phyloP scores from a whole-genome alignment of 495 filamentous ascomycete species.

The Aspergillus campestris region DNA sequence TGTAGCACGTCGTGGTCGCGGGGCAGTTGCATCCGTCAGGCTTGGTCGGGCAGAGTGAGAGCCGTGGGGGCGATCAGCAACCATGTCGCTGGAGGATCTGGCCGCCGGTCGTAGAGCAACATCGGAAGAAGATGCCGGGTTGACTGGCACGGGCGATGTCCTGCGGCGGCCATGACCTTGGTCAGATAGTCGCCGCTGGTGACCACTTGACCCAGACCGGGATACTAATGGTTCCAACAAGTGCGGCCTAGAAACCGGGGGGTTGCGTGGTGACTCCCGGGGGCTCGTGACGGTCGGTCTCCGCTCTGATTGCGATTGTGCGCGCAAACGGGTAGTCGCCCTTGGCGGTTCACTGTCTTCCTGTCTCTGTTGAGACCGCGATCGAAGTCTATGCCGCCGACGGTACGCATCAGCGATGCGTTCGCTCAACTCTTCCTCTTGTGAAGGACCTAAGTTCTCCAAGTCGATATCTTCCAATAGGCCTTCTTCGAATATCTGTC shows the following conservation, averaged over 20 bases:
- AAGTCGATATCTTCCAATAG: slow-evolving; percentile 78
- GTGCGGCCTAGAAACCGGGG: slow-evolving; percentile 48
- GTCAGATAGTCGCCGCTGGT: slow-evolving; percentile 46
- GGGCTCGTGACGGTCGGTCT: slow-evolving; percentile 8
- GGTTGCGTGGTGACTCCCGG: slow-evolving; percentile 27
- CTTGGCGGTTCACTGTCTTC: slow-evolving; percentile 18
- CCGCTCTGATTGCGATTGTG: slow-evolving; percentile 29
- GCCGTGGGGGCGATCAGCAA: slow-evolving; percentile 25
- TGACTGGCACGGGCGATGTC: slow-evolving; percentile 27
- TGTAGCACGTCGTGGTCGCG: slow-evolving; percentile 27
- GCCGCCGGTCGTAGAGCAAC: slow-evolving; percentile 26
- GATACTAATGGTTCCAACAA: slow-evolving; percentile 39
- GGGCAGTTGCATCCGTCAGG: slow-evolving; percentile 17
- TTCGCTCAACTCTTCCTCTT: slow-evolving; percentile 81
- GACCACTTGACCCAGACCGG: slow-evolving; percentile 22
- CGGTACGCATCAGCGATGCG: slow-evolving; percentile 82
- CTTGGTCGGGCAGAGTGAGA: slow-evolving; percentile 19
- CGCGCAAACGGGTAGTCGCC: slow-evolving; percentile 17
- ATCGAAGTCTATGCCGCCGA: slow-evolving; percentile 49
- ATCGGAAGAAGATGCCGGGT: slow-evolving; percentile 31
- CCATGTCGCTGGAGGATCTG: slow-evolving; percentile 37
- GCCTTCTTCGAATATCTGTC: slow-evolving; percentile 83
- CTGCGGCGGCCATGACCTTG: slow-evolving; percentile 26
- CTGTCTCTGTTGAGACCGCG: slow-evolving; percentile 22
- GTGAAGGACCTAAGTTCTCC: slow-evolving; percentile 63